Conservation (phyloP, 2,329 filamentous ascomycete genomes). For the Cordyceps sp. region DNA sequence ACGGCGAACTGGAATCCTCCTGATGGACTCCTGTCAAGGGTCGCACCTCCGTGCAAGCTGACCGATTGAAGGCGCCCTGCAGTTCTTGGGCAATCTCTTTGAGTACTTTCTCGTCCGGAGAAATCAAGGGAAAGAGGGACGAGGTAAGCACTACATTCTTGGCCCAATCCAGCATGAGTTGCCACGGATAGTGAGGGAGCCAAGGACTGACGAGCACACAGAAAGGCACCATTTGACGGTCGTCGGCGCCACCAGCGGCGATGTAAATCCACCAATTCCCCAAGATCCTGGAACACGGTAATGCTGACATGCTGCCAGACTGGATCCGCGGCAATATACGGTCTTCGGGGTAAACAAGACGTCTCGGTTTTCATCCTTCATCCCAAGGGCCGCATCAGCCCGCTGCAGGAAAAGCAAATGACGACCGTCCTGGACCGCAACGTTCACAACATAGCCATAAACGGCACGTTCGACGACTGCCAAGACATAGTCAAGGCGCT, state of each 20-base stretch:
- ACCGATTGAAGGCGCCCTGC: conserved; percentile 51
- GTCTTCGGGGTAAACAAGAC: conserved; percentile 87
- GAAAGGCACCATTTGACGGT: conserved; percentile 47
- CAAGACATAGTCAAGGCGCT: conserved; percentile 86
- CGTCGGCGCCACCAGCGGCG: conserved; percentile 72
- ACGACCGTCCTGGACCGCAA: conserved; percentile 82
- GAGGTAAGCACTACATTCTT: too few species aligned
- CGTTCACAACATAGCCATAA: conserved; percentile 81
- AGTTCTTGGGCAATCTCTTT: conserved; percentile 92
- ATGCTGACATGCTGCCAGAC: conserved; percentile 27
- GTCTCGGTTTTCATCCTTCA: conserved; percentile 91
- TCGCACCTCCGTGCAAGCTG: neutral
- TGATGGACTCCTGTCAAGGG: too few species aligned
- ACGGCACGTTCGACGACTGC: conserved; percentile 1
- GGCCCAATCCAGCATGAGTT: too few species aligned
- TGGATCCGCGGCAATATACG: conserved; percentile 90
- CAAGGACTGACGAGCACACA: neutral
- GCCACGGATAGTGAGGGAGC: too few species aligned
- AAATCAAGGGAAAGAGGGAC: conserved; percentile 51
- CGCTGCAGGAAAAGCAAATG: conserved; percentile 92
- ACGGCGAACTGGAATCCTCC: too few species aligned
- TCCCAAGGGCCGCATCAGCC: conserved; percentile 78
- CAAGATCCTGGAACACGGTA: neutral
- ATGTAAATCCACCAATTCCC: conserved; percentile 14
- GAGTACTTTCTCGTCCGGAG: conserved; percentile 69